Base-by-base conservation (phyloP, 1,284 basidiomycete genomes). In the Ustilago curta region DNA sequence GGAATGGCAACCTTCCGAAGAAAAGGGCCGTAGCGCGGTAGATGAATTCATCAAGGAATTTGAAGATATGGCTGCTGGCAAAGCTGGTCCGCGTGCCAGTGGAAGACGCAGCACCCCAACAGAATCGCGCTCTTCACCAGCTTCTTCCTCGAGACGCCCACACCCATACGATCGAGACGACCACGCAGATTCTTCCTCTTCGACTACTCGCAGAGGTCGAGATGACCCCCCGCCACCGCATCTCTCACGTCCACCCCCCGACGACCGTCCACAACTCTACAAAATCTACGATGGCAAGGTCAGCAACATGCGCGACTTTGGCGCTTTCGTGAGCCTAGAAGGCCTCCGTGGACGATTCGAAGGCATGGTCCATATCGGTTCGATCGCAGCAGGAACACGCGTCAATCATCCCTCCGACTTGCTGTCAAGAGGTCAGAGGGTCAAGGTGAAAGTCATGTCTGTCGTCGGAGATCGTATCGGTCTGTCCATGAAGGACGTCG, bases 401-500 rank as follows among this genome's bases (percentile, higher is more conserved):
- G 91, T 93, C 52, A 94, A 94, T 81, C 91, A 94, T 54, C 91
- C 95, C 3, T 88, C 91, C 40, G 96, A 99, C 84, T 87, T 97
- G 21, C 88, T 98, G 54, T 91, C 89, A 69, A 89, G 94, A 62
- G 91, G 91, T 35, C 93, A 98, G 83, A 86, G 87, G 19, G 94
- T 97, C 77, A 98, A 98, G 85, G 94, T 98, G 76, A 93, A 83
- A 51, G 80, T 83, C 55, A 71, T 97, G 91, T 94, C 93, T 51
- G 88, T 95, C 21, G 92, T 93, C 0, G 94, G 93, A 4, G 90
- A 75, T 71, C 90, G 94, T 55, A 86, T 94, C 53, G 90, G 92
- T 12, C 88, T 99, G 18, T 97, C 95, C 23, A 97, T 99, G 92
- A 97, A 96, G 83, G 96, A 99, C 83, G 97, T 95, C 35, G 95